Conservation (phyloP, 1,284 basidiomycete genomes). For the Puccinia polysora region DNA sequence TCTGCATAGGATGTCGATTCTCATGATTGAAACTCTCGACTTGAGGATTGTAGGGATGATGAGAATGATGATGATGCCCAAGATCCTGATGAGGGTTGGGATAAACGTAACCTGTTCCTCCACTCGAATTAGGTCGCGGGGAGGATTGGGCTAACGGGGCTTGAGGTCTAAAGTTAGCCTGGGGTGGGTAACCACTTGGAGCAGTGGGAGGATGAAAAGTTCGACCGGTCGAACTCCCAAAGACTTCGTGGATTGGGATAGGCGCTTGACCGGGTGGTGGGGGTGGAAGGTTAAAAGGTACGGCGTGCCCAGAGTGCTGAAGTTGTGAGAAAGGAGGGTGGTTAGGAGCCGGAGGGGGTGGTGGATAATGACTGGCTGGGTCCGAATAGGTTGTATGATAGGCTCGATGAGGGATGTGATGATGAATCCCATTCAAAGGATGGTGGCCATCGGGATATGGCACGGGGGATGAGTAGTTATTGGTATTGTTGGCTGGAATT, state of each 20-base stretch:
- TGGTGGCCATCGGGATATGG: slow-evolving; percentile 3
- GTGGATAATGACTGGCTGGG: slow-evolving; percentile 8
- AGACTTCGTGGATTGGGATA: slow-evolving; percentile 41
- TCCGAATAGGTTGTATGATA: slow-evolving; percentile 20
- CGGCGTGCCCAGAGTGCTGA: background rate
- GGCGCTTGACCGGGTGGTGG: slow-evolving; percentile 40
- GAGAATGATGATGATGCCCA: slow-evolving; percentile 8
- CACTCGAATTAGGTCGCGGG: slow-evolving; percentile 5
- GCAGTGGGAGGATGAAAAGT: slow-evolving; percentile 10
- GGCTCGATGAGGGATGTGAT: background rate
- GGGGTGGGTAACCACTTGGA: slow-evolving; percentile 12
- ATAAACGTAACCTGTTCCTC: slow-evolving; percentile 10
- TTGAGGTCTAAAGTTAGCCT: background rate
- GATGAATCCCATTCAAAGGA: background rate
- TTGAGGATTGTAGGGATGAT: background rate
- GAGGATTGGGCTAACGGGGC: background rate
- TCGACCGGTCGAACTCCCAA: slow-evolving; percentile 3
- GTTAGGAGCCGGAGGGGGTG: background rate
- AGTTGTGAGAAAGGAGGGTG: slow-evolving; percentile 7
- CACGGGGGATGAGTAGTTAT: background rate
- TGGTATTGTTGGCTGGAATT: background rate
- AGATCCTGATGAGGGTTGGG: slow-evolving; percentile 5
- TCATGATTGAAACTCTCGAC: slow-evolving; percentile 8
- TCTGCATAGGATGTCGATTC: slow-evolving; percentile 3
- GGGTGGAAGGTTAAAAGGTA: slow-evolving; percentile 31